Evolutionary conservation across 495 filamentous ascomycete species (phyloP).

Genomic region (Daldinia loculata): DNA sequence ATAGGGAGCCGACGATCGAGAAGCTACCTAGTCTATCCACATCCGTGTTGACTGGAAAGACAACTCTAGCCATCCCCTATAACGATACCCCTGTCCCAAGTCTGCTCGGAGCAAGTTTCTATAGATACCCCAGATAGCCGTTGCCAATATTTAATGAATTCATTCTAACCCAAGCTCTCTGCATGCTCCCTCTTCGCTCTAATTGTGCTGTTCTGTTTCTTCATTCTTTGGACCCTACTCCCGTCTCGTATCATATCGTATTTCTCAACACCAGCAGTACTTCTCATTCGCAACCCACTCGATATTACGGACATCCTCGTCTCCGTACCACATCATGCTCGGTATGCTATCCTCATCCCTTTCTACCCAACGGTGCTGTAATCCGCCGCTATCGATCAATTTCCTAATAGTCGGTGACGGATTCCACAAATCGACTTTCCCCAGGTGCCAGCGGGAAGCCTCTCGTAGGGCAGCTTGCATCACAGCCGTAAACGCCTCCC

Average conservation of each 20-base stretch:
- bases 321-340: constrained; percentile 63
- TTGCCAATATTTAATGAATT: not conserved
- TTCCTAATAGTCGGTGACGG: constrained; percentile 48
- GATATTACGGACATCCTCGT: constrained; percentile 60
- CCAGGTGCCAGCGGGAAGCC: constrained; percentile 53
- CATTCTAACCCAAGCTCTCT: not conserved
- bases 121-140: not conserved
- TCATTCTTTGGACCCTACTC: not conserved
- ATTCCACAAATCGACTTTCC: constrained; percentile 63
- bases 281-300: constrained; percentile 94
- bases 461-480: constrained; percentile 52
- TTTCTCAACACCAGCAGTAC: constrained; percentile 84
- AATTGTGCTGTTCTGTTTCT: not conserved
- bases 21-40: not conserved
- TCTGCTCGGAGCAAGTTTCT: not conserved
- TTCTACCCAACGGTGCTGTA: constrained; percentile 53
- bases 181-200: not conserved
- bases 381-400: constrained; percentile 52
- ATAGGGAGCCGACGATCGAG: not conserved
- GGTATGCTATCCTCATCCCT: constrained; percentile 62
- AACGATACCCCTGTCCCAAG: not conserved
- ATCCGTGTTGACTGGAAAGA: not conserved
- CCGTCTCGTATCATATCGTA: too few relatives aligned
- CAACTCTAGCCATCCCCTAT: not conserved
- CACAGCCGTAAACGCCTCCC: constrained; percentile 66